Base-by-base conservation (phyloP, 345 rosid genomes). In the Balakata baccata region DNA sequence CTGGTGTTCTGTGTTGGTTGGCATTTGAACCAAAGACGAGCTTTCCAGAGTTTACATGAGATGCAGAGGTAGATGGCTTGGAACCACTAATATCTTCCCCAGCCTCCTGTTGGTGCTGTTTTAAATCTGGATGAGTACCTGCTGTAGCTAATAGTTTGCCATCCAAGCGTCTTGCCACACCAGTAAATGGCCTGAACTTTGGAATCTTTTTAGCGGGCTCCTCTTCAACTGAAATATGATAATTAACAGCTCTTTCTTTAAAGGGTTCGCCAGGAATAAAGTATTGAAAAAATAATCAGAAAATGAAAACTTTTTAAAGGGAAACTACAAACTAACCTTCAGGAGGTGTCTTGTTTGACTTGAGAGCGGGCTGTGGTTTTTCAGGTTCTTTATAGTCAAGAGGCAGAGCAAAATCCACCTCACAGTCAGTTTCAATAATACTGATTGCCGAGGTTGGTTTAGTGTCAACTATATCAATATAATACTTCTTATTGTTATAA, bases 331-430 rank as follows among this genome's bases (percentile, higher is more conserved):
- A 66, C 52, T 45, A 60, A 89, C 92, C 90, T 88, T 86, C 75
- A 39, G 69, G 80, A 52, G 78, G 41, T 65, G 68, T 84, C 75
- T 82, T 81, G 34, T 74, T 81, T 29, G 79, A 47, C 50, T 29
- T 53, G 54, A 77, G 39, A 69, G 78, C 41, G n/a, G 81, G 50
- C 13, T 67, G 74, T 7, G 83, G 85, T 64, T 83, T 88, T 70
- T 85, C 89, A 25, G 82, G 83, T 76, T 86, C 94, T 81, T 80
- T 84, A 67, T 84, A 86, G 75, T 86, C 92, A 47, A 90, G 88
- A 77, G 94, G 91, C 41, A 86, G 86, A 59, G 89, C 89, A 47
- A 88, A 90, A 79, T 85, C 94, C 29, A 90, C 94, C 75, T 90
- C 94, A 57, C 88, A 88, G 65, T 88, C 94, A 4, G 94, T 88